phyloP scores from a whole-genome alignment of 495 filamentous ascomycete species.

The Penicillium fimorum region DNA sequence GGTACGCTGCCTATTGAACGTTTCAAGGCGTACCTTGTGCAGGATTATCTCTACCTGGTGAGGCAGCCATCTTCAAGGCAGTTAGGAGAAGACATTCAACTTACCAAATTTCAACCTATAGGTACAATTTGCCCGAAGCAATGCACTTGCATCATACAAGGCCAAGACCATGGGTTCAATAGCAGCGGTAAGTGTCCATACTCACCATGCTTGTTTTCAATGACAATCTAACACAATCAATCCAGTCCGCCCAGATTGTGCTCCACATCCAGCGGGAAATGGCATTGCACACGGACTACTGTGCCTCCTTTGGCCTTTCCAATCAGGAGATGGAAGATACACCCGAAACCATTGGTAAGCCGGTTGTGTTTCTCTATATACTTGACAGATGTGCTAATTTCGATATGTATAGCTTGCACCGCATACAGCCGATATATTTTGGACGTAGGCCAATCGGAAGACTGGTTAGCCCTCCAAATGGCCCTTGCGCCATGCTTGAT shows the following conservation, averaged over 20 bases:
- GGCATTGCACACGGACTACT: constrained; percentile 76
- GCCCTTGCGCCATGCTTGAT: constrained; percentile 82
- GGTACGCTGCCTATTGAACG: constrained; percentile 67
- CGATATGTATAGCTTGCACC: constrained; percentile 37
- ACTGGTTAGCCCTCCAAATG: constrained; percentile 80
- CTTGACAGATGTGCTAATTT: constrained; percentile 10
- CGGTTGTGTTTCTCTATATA: constrained; percentile 26
- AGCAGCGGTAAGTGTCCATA: constrained; percentile 48
- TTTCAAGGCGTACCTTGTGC: constrained; percentile 83
- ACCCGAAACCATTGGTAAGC: constrained; percentile 70
- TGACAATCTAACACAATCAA: constrained; percentile 4
- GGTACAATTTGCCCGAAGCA: constrained; percentile 84
- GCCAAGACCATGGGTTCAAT: constrained; percentile 71
- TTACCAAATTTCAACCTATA: constrained; percentile 25
- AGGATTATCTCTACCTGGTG: constrained; percentile 88
- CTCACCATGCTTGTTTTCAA: constrained; percentile 3
- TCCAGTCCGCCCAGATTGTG: constrained; percentile 67
- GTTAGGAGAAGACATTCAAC: not conserved
- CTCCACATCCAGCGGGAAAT: constrained; percentile 76
- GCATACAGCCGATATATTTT: constrained; percentile 71
- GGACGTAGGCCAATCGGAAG: constrained; percentile 82
- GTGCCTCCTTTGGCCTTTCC: constrained; percentile 74
- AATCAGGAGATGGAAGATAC: constrained; percentile 68
- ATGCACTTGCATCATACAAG: constrained; percentile 82
- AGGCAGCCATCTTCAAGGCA: constrained; percentile 2